phyloP scores from a whole-genome alignment of 106 monocot species.

The Apostasia shenzhenica region DNA sequence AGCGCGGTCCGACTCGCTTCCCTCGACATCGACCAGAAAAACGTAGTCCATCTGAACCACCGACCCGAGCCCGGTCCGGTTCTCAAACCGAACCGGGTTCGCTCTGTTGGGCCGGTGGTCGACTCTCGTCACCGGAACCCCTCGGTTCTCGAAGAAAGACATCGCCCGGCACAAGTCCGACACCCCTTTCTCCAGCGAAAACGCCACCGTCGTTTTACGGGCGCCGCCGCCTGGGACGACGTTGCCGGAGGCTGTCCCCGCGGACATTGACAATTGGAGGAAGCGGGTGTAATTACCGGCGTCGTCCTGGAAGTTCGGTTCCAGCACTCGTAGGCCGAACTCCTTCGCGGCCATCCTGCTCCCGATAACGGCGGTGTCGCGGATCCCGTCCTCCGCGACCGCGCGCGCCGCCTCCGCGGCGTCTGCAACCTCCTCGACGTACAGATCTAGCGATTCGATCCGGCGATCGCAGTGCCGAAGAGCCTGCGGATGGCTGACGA shows the following conservation, averaged over 20 bases:
- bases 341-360: constrained; percentile 54
- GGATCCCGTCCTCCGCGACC: constrained; percentile 35
- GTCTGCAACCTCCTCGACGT: constrained; percentile 44
- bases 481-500: constrained; percentile 67
- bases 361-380: constrained; percentile 54
- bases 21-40: constrained; percentile 48
- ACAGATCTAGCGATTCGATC: constrained; percentile 26
- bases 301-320: constrained; percentile 45
- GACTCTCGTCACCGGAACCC: constrained; percentile 32
- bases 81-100: constrained; percentile 34
- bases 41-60: constrained; percentile 32
- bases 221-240: not conserved
- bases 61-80: constrained; percentile 2
- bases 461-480: constrained; percentile 38
- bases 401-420: constrained; percentile 45
- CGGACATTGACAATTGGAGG: constrained; percentile 30
- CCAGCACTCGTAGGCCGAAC: constrained; percentile 45
- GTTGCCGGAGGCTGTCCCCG: not conserved
- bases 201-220: constrained; percentile 60
- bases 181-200: constrained; percentile 45
- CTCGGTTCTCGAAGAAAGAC: constrained; percentile 50
- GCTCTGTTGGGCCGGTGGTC: constrained; percentile 59
- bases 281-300: constrained; percentile 47
- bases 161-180: constrained; percentile 53
- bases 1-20: constrained; percentile 21